Conservation (phyloP, 1,139 yeast genomes). For the Taiozyma onychis region DNA sequence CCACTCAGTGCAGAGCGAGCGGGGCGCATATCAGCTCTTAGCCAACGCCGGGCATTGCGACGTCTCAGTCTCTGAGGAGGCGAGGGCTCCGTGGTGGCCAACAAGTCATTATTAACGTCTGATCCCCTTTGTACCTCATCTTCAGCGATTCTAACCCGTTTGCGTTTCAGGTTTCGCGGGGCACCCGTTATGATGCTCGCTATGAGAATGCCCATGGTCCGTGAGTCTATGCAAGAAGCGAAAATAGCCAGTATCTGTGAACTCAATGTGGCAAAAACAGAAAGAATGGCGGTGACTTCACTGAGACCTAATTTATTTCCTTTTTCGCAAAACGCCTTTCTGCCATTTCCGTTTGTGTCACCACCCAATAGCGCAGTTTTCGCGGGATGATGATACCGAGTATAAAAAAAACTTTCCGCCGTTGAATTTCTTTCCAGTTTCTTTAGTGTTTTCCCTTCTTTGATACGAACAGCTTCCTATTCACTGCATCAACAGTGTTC, state of each 20-base stretch:
- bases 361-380: background rate
- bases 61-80: background rate
- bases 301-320: background rate
- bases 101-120: background rate
- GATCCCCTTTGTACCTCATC: background rate
- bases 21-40: background rate
- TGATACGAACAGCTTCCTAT: slow-evolving; percentile 54
- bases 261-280: background rate
- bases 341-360: background rate
- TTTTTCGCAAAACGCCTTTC: background rate
- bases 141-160: slow-evolving; percentile 6
- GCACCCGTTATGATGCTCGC: slow-evolving; percentile 1
- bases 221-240: background rate
- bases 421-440: slow-evolving; percentile 11
- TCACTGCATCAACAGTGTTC: slow-evolving; percentile 48
- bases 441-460: slow-evolving; percentile 21
- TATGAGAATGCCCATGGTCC: slow-evolving; percentile 6
- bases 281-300: too few species aligned
- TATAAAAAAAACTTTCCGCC: background rate
- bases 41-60: slow-evolving; percentile 8
- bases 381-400: background rate
- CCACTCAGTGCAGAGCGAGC: background rate
- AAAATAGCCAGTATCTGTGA: background rate
- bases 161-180: background rate
- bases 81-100: background rate